phyloP scores from a whole-genome alignment of 371 early-diverging fungal genomes.

The Mucor indicus region DNA sequence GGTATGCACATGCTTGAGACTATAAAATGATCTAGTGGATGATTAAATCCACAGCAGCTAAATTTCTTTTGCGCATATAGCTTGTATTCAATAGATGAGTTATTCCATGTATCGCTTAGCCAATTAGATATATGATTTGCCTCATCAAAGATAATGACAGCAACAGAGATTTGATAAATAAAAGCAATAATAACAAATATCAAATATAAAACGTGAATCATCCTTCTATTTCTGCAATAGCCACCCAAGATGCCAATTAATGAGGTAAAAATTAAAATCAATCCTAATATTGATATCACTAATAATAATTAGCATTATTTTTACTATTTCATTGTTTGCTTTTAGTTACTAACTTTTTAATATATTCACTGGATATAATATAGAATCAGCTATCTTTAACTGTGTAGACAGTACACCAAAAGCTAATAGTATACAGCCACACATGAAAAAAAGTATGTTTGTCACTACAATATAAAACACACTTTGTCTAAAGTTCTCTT shows the following conservation, averaged over 20 bases:
- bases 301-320: not conserved
- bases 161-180: conserved; percentile 31
- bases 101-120: conserved; percentile 30
- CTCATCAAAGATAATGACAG: conserved; percentile 36
- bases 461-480: conserved; percentile 26
- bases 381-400: conserved; percentile 21
- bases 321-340: no score
- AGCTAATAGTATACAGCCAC: conserved; percentile 29
- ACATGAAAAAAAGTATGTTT: conserved; percentile 31
- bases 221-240: conserved; percentile 25
- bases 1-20: conserved; percentile 21
- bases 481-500: conserved; percentile 36
- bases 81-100: conserved; percentile 25
- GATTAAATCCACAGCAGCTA: conserved; percentile 36
- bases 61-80: conserved; percentile 37
- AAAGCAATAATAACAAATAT: conserved; percentile 30
- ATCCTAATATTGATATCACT: conserved; percentile 42
- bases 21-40: conserved; percentile 27
- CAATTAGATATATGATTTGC: conserved; percentile 26
- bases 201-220: conserved; percentile 33
- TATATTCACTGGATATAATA: conserved; percentile 39
- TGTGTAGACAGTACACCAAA: conserved; percentile 38
- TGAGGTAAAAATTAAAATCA: conserved; percentile 36
- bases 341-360: conserved; percentile 27
- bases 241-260: conserved; percentile 33